A percentile compares a stretch with the other conserved stretches of the same genome.
phyloP scores from a whole-genome alignment of 2,329 filamentous ascomycete species.

The Passalora sequoiae region DNA sequence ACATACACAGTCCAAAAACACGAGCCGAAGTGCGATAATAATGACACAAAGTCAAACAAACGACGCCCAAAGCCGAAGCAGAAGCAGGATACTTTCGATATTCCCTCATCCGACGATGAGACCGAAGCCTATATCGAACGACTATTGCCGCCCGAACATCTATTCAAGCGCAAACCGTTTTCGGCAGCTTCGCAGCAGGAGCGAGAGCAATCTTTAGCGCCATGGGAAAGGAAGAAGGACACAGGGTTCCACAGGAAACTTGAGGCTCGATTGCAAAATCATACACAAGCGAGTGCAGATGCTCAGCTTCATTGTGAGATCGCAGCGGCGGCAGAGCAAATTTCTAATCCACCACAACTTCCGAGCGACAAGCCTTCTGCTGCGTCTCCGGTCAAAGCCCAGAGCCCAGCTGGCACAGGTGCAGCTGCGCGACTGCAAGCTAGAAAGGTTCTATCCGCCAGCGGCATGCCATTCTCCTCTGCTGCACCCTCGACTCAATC shows the following conservation, averaged over 20 bases:
- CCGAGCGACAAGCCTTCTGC: not conserved
- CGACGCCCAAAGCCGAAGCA: slow-evolving; percentile 11
- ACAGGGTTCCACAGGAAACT: no score
- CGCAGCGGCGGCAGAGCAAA: not conserved
- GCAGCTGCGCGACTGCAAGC: slow-evolving; percentile 25
- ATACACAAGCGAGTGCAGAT: slow-evolving; percentile 1
- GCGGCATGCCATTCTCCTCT: not conserved
- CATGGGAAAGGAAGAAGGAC: slow-evolving; percentile 26
- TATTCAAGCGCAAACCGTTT: slow-evolving; percentile 15
- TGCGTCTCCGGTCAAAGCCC: slow-evolving; percentile 1
- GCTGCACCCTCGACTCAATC: not conserved
- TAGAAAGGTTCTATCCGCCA: slow-evolving; percentile 10
- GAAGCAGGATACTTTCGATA: slow-evolving; percentile 38
- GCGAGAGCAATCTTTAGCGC: slow-evolving; percentile 20
- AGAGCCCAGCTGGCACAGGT: slow-evolving; percentile 12
- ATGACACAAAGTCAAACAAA: no score
- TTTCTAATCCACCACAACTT: not conserved
- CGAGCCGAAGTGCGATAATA: no score
- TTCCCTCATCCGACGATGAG: slow-evolving; percentile 37
- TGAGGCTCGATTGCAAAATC: not conserved
- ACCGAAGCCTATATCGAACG: slow-evolving; percentile 16
- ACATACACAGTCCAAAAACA: slow-evolving; percentile 15
- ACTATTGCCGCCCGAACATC: slow-evolving; percentile 13
- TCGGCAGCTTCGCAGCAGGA: slow-evolving; percentile 7
- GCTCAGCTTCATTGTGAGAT: slow-evolving; percentile 5